These are phyloP conservation scores for Hanseniaspora nectarophila DNA, from an alignment of 805 yeast genomes.

Conservation along the genomic window DNA sequence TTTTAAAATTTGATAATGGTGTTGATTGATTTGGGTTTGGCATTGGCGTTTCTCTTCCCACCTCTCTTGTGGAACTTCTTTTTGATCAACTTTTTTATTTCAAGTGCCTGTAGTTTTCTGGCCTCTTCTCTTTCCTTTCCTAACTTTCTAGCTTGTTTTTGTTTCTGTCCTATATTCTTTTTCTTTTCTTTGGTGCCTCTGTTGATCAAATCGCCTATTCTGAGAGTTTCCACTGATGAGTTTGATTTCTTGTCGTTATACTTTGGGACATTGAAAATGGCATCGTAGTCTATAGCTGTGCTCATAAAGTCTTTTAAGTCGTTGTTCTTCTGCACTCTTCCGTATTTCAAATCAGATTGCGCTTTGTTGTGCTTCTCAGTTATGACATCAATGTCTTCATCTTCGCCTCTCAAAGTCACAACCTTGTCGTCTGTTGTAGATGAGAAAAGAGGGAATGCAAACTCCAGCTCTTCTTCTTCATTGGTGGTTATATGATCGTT, in stretches of 20 bases:
- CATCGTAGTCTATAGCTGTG: background rate
- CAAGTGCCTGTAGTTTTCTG: conserved; percentile 21
- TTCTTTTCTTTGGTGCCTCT: conserved; percentile 14
- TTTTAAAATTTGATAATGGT: conserved; percentile 9
- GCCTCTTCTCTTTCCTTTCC: conserved; percentile 21
- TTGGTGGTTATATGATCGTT: background rate
- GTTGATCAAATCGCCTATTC: conserved; percentile 17
- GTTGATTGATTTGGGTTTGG: conserved; percentile 19
- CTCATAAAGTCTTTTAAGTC: background rate
- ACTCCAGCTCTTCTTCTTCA: conserved; percentile 1
- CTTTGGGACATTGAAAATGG: background rate
- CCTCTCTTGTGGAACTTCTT: conserved; percentile 30
- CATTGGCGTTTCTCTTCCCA: conserved; percentile 25
- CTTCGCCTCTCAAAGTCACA: conserved; percentile 7
- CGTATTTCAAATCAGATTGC: background rate
- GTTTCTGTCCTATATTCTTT: conserved; percentile 27
- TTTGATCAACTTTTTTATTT: conserved; percentile 24
- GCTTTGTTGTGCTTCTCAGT: background rate
- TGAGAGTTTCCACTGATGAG: conserved; percentile 18
- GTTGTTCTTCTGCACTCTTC: background rate
- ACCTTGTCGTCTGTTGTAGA: background rate
- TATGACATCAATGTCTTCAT: conserved; percentile 2
- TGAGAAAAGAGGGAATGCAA: conserved; percentile 14
- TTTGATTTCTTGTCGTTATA: conserved; percentile 8
- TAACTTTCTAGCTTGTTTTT: conserved; percentile 23